These are phyloP conservation scores for Podaxis mareebaensis DNA, from an alignment of 768 basidiomycete species.

Conservation along the genomic window DNA sequence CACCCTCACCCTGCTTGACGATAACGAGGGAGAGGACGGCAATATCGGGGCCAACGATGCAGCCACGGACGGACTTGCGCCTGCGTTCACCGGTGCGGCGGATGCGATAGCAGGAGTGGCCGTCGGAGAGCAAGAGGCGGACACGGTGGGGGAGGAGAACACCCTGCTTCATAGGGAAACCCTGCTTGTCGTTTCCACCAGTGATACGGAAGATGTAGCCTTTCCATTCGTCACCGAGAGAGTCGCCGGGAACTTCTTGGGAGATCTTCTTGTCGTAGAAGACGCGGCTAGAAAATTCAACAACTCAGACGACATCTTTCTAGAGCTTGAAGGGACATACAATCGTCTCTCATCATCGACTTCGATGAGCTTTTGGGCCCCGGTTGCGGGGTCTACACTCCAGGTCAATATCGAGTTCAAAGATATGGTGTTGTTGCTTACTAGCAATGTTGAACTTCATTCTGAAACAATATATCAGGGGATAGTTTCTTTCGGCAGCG, in stretches of 20 bases:
- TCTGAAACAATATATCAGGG: slow-evolving; percentile 34
- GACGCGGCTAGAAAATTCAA: slow-evolving; percentile 61
- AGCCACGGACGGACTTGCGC: slow-evolving; percentile 98
- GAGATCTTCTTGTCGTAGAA: slow-evolving; percentile 98
- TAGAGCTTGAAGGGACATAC: slow-evolving; percentile 41
- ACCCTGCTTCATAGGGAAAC: slow-evolving; percentile 99
- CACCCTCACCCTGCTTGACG: slow-evolving; percentile 92
- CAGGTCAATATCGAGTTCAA: slow-evolving; percentile 17
- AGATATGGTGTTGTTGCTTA: slow-evolving; percentile 40
- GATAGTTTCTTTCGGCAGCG: not conserved
- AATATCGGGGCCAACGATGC: slow-evolving; percentile 97
- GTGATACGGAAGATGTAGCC: slow-evolving; percentile 97
- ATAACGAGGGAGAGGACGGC: slow-evolving; percentile 92
- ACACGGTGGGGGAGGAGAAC: slow-evolving; percentile 94
- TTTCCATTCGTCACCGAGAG: slow-evolving; percentile 93
- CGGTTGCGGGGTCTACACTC: slow-evolving; percentile 86
- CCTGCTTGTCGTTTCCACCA: slow-evolving; percentile 98
- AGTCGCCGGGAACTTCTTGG: slow-evolving; percentile 90
- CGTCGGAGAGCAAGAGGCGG: slow-evolving; percentile 88
- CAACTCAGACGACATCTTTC: slow-evolving; percentile 1
- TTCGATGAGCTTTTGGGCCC: slow-evolving; percentile 95
- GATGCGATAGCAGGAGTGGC: slow-evolving; percentile 96
- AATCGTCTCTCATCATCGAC: slow-evolving; percentile 88
- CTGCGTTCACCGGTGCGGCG: slow-evolving; percentile 95
- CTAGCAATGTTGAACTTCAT: slow-evolving; percentile 99